These are phyloP conservation scores for Biscogniauxia sp. DNA, from an alignment of 2,329 filamentous ascomycete genomes.

Conservation along the genomic window DNA sequence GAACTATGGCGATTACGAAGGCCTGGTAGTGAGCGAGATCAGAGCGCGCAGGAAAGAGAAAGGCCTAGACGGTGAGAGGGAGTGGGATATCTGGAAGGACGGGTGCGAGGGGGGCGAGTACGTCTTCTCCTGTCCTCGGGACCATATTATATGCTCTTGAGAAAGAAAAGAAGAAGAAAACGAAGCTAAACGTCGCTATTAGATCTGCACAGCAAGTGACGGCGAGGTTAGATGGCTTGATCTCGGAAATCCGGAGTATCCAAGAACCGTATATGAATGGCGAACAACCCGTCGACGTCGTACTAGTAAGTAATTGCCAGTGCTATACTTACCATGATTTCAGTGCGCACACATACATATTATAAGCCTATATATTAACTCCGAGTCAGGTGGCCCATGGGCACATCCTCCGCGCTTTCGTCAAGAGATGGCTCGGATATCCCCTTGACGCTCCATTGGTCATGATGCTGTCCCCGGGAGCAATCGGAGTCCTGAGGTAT, in stretches of 20 bases:
- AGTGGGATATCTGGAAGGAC: slow-evolving; percentile 43
- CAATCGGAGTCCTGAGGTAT: slow-evolving; percentile 5
- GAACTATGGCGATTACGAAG: slow-evolving; percentile 51
- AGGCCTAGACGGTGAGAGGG: slow-evolving; percentile 41
- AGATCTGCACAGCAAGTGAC: slow-evolving; percentile 48
- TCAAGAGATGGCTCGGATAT: slow-evolving; percentile 53
- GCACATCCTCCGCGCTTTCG: slow-evolving; percentile 54
- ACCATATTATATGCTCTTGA: not conserved
- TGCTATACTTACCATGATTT: too few relatives aligned
- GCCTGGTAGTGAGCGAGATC: slow-evolving; percentile 37
- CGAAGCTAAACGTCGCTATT: slow-evolving; percentile 34
- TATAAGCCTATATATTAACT: too few relatives aligned
- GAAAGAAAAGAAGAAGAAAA: slow-evolving; percentile 30
- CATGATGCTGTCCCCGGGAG: slow-evolving; percentile 6
- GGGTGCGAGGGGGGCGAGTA: slow-evolving; percentile 30
- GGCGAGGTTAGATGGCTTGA: slow-evolving; percentile 46
- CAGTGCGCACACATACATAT: too few relatives aligned
- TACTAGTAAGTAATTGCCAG: slow-evolving; percentile 35
- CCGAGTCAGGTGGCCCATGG: slow-evolving; percentile 32
- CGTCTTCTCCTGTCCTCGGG: slow-evolving; percentile 35
- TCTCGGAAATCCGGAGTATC: slow-evolving; percentile 46
- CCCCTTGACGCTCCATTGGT: slow-evolving; percentile 3
- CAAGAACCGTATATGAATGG: slow-evolving; percentile 39
- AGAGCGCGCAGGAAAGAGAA: slow-evolving; percentile 34
- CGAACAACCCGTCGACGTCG: slow-evolving; percentile 44